phyloP scores from a whole-genome alignment of 164 flowering plant species.

The Berberis vulgaris region DNA sequence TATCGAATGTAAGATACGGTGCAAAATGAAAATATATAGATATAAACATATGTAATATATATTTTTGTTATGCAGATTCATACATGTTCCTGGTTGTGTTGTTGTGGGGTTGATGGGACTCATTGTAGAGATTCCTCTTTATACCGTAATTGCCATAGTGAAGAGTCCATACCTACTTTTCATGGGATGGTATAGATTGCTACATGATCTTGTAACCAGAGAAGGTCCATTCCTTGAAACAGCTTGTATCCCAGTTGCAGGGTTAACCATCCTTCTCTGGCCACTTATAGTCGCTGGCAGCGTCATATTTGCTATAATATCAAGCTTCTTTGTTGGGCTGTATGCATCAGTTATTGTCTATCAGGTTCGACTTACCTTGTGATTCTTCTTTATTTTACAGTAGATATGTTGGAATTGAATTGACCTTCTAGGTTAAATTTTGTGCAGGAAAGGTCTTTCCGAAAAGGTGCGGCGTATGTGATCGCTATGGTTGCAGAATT shows the following conservation, averaged over 20 bases:
- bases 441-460: conserved; percentile 73
- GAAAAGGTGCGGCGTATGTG: conserved; percentile 68
- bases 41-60: not conserved
- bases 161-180: conserved; percentile 88
- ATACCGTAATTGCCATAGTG: conserved; percentile 52
- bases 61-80: conserved; percentile 37
- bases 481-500: conserved; percentile 93
- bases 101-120: conserved; percentile 71
- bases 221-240: conserved; percentile 97
- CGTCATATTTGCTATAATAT: conserved; percentile 51
- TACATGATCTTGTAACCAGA: conserved; percentile 72
- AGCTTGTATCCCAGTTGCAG: conserved; percentile 88
- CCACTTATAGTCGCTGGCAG: conserved; percentile 76
- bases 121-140: conserved; percentile 74
- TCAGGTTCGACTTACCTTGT: conserved; percentile 43
- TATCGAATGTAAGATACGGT: too few species aligned
- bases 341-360: conserved; percentile 80
- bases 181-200: conserved; percentile 76
- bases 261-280: conserved; percentile 84
- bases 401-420: not conserved
- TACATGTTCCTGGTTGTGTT: conserved; percentile 73
- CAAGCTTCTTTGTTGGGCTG: conserved; percentile 70
- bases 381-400: not conserved
- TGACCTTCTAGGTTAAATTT: conserved; percentile 3
- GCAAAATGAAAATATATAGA: too few species aligned